phyloP scores from a whole-genome alignment of 164 flowering plant genomes.

The Hamamelis virginiana region DNA sequence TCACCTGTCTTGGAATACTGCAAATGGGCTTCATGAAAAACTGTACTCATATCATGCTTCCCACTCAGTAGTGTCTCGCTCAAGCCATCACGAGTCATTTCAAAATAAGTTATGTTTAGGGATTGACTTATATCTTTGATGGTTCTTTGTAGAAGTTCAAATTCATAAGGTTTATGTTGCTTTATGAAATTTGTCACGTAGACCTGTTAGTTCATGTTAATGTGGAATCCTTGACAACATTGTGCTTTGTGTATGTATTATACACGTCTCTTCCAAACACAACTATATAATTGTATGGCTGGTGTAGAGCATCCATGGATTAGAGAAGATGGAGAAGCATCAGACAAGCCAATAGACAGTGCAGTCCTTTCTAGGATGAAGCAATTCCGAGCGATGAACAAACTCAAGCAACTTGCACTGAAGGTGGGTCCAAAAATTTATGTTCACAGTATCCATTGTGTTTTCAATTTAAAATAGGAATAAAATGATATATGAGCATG shows the following conservation, averaged over 20 bases:
- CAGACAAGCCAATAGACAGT: slow-evolving; percentile 88
- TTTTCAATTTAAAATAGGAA: too few species aligned
- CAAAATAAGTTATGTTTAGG: too few species aligned
- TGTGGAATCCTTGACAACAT: too few species aligned
- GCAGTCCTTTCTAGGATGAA: slow-evolving; percentile 92
- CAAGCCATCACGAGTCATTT: too few species aligned
- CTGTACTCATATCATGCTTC: background rate
- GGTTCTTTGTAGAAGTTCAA: too few species aligned
- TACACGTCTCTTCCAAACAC: too few species aligned
- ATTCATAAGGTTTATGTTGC: too few species aligned
- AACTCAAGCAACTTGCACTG: slow-evolving; percentile 86
- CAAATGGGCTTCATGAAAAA: background rate
- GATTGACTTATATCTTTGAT: too few species aligned
- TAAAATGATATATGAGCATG: too few species aligned
- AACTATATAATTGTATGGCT: background rate
- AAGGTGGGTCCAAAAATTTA: slow-evolving; percentile 44
- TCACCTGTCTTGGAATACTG: background rate
- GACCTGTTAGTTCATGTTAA: too few species aligned
- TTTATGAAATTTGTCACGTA: too few species aligned
- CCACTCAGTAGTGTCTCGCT: background rate
- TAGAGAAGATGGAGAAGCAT: slow-evolving; percentile 86
- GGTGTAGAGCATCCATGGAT: slow-evolving; percentile 86
- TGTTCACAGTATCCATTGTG: background rate
- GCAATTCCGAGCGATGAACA: slow-evolving; percentile 97
- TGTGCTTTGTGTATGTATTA: too few species aligned